Base-by-base conservation (phyloP, 192 early-diverging fungal species). In the Coemansia aciculifera region DNA sequence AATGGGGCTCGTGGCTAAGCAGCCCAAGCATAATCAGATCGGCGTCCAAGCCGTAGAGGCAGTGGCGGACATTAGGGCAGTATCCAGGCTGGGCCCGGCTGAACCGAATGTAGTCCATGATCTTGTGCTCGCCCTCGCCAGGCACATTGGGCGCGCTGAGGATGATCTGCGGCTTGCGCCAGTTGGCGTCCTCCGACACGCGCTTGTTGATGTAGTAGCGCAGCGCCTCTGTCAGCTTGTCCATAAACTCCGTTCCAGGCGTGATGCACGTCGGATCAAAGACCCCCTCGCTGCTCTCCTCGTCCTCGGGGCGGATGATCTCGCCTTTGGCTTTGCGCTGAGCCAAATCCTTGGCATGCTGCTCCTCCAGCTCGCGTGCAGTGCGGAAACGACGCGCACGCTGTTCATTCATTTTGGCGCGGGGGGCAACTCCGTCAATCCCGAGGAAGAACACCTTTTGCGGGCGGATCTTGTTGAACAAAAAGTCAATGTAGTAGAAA, bases 401-500 rank as follows among this genome's bases (percentile, higher is more conserved):
- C 81, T 99, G 97, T 79, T 99, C 95, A 73, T 99, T 99, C 96
- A 99, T 99, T 75, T 99, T 99, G 24, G 97, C 97, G 49, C 97
- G 87, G 21, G 97, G 97, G 0, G 97, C 97, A 51, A 99, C 97
- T 52, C 90, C 89, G 80, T 98, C 97, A 24, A 99, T 90, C 24
- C 94, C 97, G 78, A 99, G 85, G 74, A 95, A 97, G 68, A 98
- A 97, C 31, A 96, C 76, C 78, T 96, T 97, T 76, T 90, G 87
- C 34, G 97, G 97, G 69, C 91, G 92, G 73, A 98, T 95, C 77
- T 91, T 93, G 62, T 87, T 74, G 68, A 99, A 99, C 31, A 99
- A 68, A 59, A 93, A 90, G 70, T 98, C 96, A 44, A 99, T 92
- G 74, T 99, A 99, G 81, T 93, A 92, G 85, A 99, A 99, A 21